Conservation (phyloP, 768 basidiomycete genomes). For the Trametes punicea region DNA sequence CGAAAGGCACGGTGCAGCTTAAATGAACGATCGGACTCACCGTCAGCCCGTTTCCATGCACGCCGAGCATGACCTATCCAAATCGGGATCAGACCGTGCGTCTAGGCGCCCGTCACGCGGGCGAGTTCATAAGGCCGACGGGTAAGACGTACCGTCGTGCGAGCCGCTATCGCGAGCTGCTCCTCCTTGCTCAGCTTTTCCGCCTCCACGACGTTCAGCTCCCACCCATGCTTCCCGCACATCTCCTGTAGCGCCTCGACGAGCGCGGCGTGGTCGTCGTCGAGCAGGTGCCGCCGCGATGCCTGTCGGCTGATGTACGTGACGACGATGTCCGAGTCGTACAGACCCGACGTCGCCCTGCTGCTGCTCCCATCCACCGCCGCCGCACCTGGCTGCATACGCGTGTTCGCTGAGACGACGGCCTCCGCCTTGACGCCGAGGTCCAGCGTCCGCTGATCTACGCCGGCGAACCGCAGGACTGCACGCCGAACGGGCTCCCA, state of each 20-base stretch:
- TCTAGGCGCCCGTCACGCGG: background rate
- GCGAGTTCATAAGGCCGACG: background rate
- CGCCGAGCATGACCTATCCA: slow-evolving; percentile 60
- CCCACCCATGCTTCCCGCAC: slow-evolving; percentile 47
- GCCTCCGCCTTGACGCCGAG: slow-evolving; percentile 23
- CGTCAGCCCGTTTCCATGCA: slow-evolving; percentile 80
- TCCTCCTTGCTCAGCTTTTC: slow-evolving; percentile 72
- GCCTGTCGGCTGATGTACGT: slow-evolving; percentile 72
- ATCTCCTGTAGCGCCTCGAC: slow-evolving; percentile 52
- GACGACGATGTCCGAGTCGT: slow-evolving; percentile 49
- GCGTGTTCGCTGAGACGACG: background rate
- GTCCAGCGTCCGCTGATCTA: slow-evolving; percentile 33
- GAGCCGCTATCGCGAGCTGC: slow-evolving; percentile 61
- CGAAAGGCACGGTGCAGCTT: background rate
- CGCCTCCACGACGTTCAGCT: slow-evolving; percentile 56
- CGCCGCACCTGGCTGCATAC: slow-evolving; percentile 2
- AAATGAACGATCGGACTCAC: slow-evolving; percentile 17
- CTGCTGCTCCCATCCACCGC: slow-evolving; percentile 5
- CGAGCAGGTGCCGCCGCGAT: slow-evolving; percentile 49
- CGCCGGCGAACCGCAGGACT: slow-evolving; percentile 67
- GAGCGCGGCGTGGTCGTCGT: slow-evolving; percentile 53
- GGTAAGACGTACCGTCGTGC: slow-evolving; percentile 58
- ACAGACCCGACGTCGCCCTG: slow-evolving; percentile 21
- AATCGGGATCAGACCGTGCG: slow-evolving; percentile 6
- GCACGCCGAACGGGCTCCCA: slow-evolving; percentile 73